phyloP scores from a whole-genome alignment of 2,329 filamentous ascomycete genomes.

The Xylariaceae sp. region DNA sequence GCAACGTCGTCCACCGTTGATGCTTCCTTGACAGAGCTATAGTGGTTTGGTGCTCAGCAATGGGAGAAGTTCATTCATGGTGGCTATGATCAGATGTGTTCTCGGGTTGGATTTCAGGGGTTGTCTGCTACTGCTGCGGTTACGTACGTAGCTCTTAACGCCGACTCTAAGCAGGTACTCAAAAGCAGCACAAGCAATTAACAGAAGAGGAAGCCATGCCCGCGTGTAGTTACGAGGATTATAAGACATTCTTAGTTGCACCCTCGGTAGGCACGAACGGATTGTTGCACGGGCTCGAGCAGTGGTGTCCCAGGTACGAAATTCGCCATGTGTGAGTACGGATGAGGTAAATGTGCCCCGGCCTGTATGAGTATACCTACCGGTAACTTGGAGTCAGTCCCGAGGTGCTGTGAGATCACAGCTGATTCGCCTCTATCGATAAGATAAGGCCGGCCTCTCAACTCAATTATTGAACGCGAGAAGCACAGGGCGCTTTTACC shows the following conservation, averaged over 20 bases:
- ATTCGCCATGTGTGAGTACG: too few species aligned
- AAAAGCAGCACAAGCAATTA: not conserved
- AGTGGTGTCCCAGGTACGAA: not conserved
- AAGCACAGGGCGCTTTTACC: not conserved
- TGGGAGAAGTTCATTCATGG: conserved; percentile 1
- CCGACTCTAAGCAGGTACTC: not conserved
- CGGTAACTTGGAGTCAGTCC: not conserved
- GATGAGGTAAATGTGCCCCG: too few species aligned
- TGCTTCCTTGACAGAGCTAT: not conserved
- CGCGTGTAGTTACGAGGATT: not conserved
- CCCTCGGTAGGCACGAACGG: not conserved
- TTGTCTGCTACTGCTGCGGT: conserved; percentile 1
- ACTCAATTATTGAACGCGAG: not conserved
- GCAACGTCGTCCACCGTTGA: not conserved
- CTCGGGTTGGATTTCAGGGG: conserved; percentile 4
- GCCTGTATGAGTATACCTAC: not conserved
- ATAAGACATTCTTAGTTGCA: not conserved
- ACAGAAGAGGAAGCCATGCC: not conserved
- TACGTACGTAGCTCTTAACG: conserved; percentile 1
- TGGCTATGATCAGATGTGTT: conserved; percentile 1
- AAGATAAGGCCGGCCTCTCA: conserved; percentile 9
- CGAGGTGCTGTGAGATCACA: not conserved
- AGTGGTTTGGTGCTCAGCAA: not conserved
- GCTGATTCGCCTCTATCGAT: conserved; percentile 5
- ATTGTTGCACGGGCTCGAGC: not conserved